Percentiles rank a stretch among this genome's conserved stretches.
phyloP scores from a whole-genome alignment of 2,329 filamentous ascomycete species.

The Ophioceras dolichostomum region DNA sequence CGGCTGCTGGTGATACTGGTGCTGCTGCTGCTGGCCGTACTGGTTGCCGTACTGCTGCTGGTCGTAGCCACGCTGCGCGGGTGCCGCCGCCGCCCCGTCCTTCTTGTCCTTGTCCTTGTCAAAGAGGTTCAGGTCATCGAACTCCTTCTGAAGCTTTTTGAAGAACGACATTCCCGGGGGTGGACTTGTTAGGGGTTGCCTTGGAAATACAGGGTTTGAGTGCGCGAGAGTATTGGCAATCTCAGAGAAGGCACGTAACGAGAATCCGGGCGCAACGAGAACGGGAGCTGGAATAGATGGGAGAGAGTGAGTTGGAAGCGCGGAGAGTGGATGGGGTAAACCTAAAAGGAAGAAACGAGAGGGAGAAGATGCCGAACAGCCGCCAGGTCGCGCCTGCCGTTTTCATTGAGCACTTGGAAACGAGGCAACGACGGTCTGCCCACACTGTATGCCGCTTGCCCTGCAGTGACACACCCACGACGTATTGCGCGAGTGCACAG shows the following conservation, averaged over 20 bases:
- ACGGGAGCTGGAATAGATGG: background rate
- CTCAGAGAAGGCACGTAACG: background rate
- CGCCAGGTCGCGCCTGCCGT: too few relatives aligned
- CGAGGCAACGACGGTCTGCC: too few relatives aligned
- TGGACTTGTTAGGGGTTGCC: background rate
- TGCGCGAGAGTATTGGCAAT: background rate
- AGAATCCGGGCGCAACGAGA: background rate
- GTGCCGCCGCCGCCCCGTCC: background rate
- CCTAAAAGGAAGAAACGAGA: background rate
- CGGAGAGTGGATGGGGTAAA: background rate
- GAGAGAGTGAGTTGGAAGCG: background rate
- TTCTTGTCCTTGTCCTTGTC: conserved; percentile 2
- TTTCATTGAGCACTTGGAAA: too few relatives aligned
- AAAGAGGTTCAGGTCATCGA: conserved; percentile 2
- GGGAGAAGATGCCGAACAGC: too few relatives aligned
- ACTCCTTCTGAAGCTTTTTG: conserved; percentile 4
- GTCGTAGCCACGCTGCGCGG: background rate
- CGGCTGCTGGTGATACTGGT: background rate
- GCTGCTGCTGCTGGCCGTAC: conserved; percentile 1
- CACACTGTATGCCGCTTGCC: too few relatives aligned
- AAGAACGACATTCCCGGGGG: conserved; percentile 2
- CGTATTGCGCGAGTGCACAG: too few relatives aligned
- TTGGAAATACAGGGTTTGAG: background rate
- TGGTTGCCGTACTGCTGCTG: background rate
- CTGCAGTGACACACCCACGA: too few relatives aligned